Conservation (phyloP, 371 early-diverging fungal species). For the Mortierella sp. region DNA sequence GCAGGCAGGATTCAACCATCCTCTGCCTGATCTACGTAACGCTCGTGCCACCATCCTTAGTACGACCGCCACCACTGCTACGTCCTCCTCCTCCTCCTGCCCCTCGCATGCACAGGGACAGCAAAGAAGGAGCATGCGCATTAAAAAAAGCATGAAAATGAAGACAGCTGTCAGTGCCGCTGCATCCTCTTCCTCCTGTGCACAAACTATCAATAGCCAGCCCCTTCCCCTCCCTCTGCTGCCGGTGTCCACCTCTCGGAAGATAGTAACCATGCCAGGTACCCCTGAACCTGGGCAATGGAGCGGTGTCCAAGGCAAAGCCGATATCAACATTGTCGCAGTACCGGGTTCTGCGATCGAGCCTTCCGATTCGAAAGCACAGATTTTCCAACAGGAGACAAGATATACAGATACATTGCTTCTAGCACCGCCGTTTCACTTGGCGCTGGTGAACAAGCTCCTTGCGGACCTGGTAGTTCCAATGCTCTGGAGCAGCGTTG, state of each 20-base stretch:
- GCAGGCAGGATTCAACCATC: neutral
- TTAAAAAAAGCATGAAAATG: neutral
- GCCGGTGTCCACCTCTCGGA: neutral
- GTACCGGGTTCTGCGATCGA: neutral
- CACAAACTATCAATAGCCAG: neutral
- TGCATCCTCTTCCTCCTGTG: neutral
- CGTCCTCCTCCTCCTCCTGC: neutral
- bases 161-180: neutral
- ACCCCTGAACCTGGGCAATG: neutral
- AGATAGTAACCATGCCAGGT: neutral
- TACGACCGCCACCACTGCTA: no score
- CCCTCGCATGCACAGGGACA: constrained; percentile 6
- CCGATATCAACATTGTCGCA: neutral
- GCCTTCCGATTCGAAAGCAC: neutral
- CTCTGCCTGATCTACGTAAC: neutral
- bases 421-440: constrained; percentile 21
- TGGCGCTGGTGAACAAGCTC: constrained; percentile 30
- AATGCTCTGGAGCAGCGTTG: constrained; percentile 25
- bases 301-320: neutral
- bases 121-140: neutral
- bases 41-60: neutral
- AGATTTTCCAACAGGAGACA: neutral
- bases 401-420: neutral
- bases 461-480: constrained; percentile 24
- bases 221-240: neutral